Conservation (phyloP, 2,329 filamentous ascomycete species). For the Sclerotinia minor region DNA sequence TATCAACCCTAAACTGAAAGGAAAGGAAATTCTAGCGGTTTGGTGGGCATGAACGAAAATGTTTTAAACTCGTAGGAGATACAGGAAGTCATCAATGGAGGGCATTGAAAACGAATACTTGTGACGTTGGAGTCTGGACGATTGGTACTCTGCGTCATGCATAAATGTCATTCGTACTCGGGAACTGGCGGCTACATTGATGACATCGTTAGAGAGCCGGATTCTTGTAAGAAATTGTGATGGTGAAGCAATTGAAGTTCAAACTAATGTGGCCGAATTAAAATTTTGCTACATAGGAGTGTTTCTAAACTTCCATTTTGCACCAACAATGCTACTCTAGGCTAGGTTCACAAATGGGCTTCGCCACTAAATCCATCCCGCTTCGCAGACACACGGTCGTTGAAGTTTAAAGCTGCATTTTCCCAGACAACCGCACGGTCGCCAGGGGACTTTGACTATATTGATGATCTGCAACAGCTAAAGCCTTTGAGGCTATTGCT, state of each 20-base stretch:
- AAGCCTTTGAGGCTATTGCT: slow-evolving; percentile 1
- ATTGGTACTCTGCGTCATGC: neutral
- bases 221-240: slow-evolving; percentile 4
- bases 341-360: slow-evolving; percentile 12
- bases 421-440: slow-evolving; percentile 19
- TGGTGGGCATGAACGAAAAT: slow-evolving; percentile 2
- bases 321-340: slow-evolving; percentile 7
- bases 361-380: neutral
- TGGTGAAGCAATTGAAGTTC: slow-evolving; percentile 2
- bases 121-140: neutral
- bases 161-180: neutral
- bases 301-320: slow-evolving; percentile 10
- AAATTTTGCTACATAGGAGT: slow-evolving; percentile 14
- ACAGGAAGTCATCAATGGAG: neutral
- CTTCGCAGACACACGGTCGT: slow-evolving; percentile 3
- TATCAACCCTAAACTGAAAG: neutral
- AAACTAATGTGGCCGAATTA: slow-evolving; percentile 12
- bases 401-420: slow-evolving; percentile 14
- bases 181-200: neutral
- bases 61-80: neutral
- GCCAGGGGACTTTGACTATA: slow-evolving; percentile 6
- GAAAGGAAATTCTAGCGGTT: neutral
- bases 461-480: slow-evolving; percentile 10
- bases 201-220: slow-evolving; percentile 8
- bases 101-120: neutral